Conservation (phyloP, 768 basidiomycete species). For the Tephrocybe sp. region DNA sequence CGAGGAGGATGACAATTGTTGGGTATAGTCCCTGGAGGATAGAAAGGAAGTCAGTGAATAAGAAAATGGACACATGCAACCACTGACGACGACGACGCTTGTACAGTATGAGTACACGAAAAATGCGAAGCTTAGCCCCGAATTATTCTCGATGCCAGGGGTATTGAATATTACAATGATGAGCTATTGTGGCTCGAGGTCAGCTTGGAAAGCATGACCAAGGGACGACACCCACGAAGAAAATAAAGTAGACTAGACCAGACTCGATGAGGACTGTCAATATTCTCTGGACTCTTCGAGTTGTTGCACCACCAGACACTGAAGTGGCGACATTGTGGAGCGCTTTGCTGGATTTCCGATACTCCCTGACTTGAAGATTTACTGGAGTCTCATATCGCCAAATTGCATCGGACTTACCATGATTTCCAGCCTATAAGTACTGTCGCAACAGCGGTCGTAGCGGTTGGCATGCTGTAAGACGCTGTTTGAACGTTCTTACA, state of each 20-base stretch:
- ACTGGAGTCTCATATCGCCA: no score
- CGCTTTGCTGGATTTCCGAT: not conserved
- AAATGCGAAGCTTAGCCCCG: constrained; percentile 1
- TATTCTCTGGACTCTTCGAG: not conserved
- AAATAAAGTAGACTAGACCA: constrained; percentile 8
- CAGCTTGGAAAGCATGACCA: no score
- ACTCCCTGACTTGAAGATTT: not conserved
- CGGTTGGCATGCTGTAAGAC: constrained; percentile 3
- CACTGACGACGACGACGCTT: constrained; percentile 10
- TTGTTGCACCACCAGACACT: not conserved
- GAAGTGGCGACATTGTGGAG: not conserved
- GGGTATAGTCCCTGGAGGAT: constrained; percentile 10
- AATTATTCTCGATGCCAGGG: not conserved
- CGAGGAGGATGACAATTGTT: constrained; percentile 1
- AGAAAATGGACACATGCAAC: not conserved
- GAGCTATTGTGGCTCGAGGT: not conserved
- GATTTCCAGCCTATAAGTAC: constrained; percentile 3
- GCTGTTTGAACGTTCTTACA: constrained; percentile 9
- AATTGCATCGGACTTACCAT: not conserved
- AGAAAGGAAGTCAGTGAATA: not conserved
- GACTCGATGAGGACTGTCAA: constrained; percentile 8
- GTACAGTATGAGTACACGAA: constrained; percentile 7
- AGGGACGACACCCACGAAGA: constrained; percentile 3
- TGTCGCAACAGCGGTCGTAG: constrained; percentile 8
- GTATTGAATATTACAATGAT: constrained; percentile 7